Evolutionary conservation across 139 green algal genomes (phyloP).

Genomic region (Yamagishiella unicocca): DNA sequence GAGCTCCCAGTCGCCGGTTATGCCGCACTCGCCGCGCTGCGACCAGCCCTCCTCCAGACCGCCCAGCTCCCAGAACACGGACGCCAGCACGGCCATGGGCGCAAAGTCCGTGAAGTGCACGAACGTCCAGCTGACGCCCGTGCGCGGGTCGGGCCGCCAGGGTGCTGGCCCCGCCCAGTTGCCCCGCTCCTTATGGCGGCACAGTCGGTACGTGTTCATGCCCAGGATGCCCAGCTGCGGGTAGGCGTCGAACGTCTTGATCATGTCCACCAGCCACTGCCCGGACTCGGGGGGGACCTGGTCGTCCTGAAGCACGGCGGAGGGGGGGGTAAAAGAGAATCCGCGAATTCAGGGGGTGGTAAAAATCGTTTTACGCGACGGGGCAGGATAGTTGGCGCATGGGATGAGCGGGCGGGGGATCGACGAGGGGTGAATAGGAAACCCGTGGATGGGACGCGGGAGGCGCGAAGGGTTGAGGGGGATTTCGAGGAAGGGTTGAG

Average conservation of each 20-base stretch:
- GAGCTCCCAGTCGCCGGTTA: constrained; percentile 45
- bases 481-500: too few relatives aligned
- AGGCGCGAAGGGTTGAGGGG: too few relatives aligned
- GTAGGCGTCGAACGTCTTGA: not conserved
- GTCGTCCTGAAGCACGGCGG: constrained; percentile 24
- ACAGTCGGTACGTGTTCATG: constrained; percentile 47
- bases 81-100: constrained; percentile 31
- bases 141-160: constrained; percentile 11
- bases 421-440: not conserved
- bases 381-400: too few relatives aligned
- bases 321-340: too few relatives aligned
- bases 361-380: too few relatives aligned
- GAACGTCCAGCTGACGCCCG: not conserved
- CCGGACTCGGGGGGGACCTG: constrained; percentile 7
- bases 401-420: not conserved
- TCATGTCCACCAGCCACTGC: not conserved
- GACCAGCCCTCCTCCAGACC: constrained; percentile 49
- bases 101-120: constrained; percentile 45
- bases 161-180: not conserved
- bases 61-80: constrained; percentile 22
- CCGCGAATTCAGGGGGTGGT: too few relatives aligned
- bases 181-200: not conserved
- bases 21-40: constrained; percentile 50
- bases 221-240: constrained; percentile 32
- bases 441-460: too few relatives aligned